Conservation (phyloP, 2,329 filamentous ascomycete species). For the Sporothrix curviconia region DNA sequence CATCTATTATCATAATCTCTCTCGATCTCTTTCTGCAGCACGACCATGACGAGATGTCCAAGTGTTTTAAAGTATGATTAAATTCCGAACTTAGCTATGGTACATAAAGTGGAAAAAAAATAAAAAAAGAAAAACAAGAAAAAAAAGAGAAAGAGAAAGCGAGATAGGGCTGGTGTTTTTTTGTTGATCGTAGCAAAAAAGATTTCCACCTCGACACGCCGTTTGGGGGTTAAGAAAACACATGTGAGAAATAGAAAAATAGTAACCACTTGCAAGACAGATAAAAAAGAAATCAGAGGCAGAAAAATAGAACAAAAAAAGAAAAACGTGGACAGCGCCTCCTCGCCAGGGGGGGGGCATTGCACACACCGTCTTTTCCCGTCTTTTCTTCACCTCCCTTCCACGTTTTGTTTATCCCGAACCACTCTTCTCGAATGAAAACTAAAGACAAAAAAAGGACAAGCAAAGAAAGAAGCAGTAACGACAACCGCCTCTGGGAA, state of each 20-base stretch:
- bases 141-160: not conserved
- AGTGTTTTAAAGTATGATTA: slow-evolving; percentile 1
- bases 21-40: not conserved
- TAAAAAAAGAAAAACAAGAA: not conserved
- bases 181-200: not conserved
- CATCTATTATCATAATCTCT: not conserved
- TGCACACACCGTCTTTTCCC: not conserved
- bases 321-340: not conserved
- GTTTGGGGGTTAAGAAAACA: not conserved
- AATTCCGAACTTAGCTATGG: slow-evolving; percentile 15
- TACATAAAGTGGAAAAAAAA: slow-evolving; percentile 11
- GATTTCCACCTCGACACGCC: slow-evolving; percentile 7
- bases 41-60: not conserved
- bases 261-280: not conserved
- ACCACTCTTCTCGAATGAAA: not conserved
- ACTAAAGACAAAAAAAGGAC: not conserved
- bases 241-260: not conserved
- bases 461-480: not conserved
- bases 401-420: slow-evolving; percentile 5
- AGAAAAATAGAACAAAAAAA: not conserved
- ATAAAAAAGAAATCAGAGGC: not conserved
- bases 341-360: not conserved
- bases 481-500: too few species aligned
- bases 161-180: not conserved
- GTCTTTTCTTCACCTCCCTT: not conserved